phyloP scores from a whole-genome alignment of 164 flowering plant genomes.

The Nymphaea thermarum region DNA sequence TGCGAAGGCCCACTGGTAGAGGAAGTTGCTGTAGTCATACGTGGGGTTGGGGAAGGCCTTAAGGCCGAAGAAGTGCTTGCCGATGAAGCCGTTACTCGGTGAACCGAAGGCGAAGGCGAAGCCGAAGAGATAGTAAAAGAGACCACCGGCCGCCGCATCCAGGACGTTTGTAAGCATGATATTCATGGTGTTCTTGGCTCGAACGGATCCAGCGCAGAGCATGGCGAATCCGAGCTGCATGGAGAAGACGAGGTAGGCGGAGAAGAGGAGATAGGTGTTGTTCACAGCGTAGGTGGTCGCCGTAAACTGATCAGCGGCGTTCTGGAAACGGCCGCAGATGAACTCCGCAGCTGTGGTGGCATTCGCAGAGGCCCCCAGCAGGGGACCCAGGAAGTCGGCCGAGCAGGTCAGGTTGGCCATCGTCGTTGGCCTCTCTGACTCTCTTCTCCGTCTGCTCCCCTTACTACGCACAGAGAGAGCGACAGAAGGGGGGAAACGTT shows the following conservation, averaged over 20 bases:
- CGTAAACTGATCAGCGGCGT: conserved; percentile 16
- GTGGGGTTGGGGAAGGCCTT: conserved; percentile 17
- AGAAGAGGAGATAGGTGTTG: conserved; percentile 33
- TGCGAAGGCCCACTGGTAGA: conserved; percentile 78
- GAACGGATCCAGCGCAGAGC: conserved; percentile 48
- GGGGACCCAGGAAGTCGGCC: conserved; percentile 17
- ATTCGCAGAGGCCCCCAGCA: conserved; percentile 15
- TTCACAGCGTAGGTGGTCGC: conserved; percentile 25
- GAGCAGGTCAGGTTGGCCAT: conserved; percentile 11
- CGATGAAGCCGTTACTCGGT: conserved; percentile 26
- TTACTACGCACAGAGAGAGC: neutral
- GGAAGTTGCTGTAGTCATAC: conserved; percentile 39
- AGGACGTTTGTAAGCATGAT: conserved; percentile 43
- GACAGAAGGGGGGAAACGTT: neutral
- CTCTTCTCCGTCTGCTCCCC: neutral
- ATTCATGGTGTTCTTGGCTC: conserved; percentile 44
- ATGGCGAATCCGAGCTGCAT: conserved; percentile 50
- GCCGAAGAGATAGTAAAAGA: conserved; percentile 37
- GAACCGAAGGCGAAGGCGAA: conserved; percentile 35
- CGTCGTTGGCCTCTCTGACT: neutral
- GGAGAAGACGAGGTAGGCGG: conserved; percentile 37
- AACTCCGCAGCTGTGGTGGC: conserved; percentile 16
- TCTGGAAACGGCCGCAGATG: conserved; percentile 22
- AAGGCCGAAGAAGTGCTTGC: conserved; percentile 46
- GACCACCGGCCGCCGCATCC: conserved; percentile 37